Percentiles rank a stretch among this genome's conserved stretches.
phyloP scores from a whole-genome alignment of 2,329 filamentous ascomycete species.

The Septoria petroselini region DNA sequence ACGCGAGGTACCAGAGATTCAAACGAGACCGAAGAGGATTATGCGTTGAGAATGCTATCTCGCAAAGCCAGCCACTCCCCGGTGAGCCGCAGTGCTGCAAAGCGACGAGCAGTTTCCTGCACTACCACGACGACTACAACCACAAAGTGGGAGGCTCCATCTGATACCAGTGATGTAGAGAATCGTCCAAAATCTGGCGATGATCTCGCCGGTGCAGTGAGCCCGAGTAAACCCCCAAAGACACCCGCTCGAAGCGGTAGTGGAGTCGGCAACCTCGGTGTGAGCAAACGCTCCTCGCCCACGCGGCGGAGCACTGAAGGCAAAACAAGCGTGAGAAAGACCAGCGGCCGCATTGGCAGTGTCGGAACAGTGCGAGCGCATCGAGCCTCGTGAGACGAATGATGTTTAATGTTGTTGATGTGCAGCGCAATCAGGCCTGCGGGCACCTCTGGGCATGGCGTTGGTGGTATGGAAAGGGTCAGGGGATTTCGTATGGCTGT shows the following conservation, averaged over 20 bases:
- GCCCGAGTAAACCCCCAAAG: conserved; percentile 40
- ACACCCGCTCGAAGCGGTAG: conserved; percentile 45
- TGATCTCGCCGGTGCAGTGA: conserved; percentile 27
- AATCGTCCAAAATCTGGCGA: conserved; percentile 37
- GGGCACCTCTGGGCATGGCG: not conserved
- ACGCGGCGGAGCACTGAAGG: conserved; percentile 47
- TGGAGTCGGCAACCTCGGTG: conserved; percentile 45
- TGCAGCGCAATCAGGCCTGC: not conserved
- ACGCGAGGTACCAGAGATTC: conserved; percentile 53
- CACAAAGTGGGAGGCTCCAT: conserved; percentile 42
- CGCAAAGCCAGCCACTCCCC: conserved; percentile 65
- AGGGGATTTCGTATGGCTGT: not conserved
- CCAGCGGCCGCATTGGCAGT: conserved; percentile 51
- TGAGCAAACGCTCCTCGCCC: conserved; percentile 48
- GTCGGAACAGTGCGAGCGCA: conserved; percentile 30
- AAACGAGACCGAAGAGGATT: conserved; percentile 83
- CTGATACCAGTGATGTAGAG: conserved; percentile 49
- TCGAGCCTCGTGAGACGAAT: conserved; percentile 24
- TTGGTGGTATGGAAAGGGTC: not conserved
- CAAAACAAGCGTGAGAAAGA: conserved; percentile 51
- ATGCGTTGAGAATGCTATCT: conserved; percentile 69
- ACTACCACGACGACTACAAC: conserved; percentile 67
- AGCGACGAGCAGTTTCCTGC: conserved; percentile 70
- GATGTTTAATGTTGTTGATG: conserved; percentile 3
- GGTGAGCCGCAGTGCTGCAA: conserved; percentile 51